A percentile compares a stretch with the other conserved stretches of the same genome.
phyloP scores from a whole-genome alignment of 73 alveolate species.

The Tetrahymena elliotti region DNA sequence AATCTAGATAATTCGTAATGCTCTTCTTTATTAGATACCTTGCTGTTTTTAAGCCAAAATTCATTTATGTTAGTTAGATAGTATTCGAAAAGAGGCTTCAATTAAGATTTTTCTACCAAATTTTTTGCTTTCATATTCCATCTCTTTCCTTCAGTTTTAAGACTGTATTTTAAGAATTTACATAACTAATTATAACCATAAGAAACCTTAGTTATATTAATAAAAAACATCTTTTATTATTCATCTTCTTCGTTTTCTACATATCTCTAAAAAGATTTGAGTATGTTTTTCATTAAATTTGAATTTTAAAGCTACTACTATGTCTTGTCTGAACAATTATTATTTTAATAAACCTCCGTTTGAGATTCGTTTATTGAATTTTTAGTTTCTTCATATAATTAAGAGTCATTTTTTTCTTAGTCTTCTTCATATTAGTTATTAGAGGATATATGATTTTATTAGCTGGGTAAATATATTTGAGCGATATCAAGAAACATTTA shows the following conservation, averaged over 20 bases:
- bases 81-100: not conserved
- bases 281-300: not conserved
- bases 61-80: not conserved
- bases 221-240: not conserved
- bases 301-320: not conserved
- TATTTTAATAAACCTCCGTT: not conserved
- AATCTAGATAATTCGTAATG: not conserved
- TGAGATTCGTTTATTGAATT: not conserved
- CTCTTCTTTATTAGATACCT: not conserved
- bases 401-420: too few species aligned
- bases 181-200: not conserved
- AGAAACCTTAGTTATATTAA: not conserved
- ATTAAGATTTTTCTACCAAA: not conserved
- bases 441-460: too few species aligned
- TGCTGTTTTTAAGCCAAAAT: not conserved
- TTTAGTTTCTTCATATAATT: too few species aligned
- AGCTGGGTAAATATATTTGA: not conserved
- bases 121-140: not conserved
- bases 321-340: not conserved
- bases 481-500: not conserved
- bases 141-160: not conserved
- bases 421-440: not conserved
- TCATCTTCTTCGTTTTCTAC: not conserved
- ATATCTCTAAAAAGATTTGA: not conserved
- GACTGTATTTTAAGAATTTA: not conserved